Conservation (phyloP, 208 protist species). For the Histomonas meleagridis region DNA sequence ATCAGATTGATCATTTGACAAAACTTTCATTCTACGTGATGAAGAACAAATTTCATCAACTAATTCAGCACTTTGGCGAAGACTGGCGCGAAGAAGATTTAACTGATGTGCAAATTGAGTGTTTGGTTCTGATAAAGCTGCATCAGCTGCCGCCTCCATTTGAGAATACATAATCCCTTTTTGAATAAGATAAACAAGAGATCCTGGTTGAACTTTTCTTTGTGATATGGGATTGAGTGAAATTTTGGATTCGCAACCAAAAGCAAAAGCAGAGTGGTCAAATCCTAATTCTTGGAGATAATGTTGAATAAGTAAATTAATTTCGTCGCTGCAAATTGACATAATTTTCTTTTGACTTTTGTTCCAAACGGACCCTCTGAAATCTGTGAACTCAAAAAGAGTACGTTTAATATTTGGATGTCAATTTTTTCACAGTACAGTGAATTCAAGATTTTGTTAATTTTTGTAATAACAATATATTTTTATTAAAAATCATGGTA, state of each 20-base stretch:
- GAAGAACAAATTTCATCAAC: not conserved
- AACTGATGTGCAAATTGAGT: not conserved
- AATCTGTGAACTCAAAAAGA: too few relatives aligned
- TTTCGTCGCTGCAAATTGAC: not conserved
- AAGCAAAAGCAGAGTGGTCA: not conserved
- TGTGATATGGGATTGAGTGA: not conserved
- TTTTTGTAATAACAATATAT: too few relatives aligned
- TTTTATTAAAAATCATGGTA: too few relatives aligned
- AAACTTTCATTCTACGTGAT: not conserved
- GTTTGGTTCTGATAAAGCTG: not conserved
- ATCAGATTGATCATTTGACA: not conserved
- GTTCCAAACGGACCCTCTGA: too few relatives aligned
- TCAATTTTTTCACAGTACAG: too few relatives aligned
- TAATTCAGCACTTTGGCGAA: not conserved
- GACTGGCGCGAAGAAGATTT: not conserved
- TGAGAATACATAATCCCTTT: constrained; percentile 27
- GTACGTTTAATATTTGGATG: too few relatives aligned
- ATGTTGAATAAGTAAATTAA: not conserved
- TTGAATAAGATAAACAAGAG: not conserved
- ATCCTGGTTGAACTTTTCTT: not conserved
- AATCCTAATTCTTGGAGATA: constrained; percentile 24
- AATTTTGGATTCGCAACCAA: constrained; percentile 21
- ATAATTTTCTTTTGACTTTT: too few relatives aligned
- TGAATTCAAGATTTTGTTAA: too few relatives aligned
- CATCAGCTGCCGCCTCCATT: not conserved